Conservation (phyloP, 768 basidiomycete genomes). For the Russula emetica region DNA sequence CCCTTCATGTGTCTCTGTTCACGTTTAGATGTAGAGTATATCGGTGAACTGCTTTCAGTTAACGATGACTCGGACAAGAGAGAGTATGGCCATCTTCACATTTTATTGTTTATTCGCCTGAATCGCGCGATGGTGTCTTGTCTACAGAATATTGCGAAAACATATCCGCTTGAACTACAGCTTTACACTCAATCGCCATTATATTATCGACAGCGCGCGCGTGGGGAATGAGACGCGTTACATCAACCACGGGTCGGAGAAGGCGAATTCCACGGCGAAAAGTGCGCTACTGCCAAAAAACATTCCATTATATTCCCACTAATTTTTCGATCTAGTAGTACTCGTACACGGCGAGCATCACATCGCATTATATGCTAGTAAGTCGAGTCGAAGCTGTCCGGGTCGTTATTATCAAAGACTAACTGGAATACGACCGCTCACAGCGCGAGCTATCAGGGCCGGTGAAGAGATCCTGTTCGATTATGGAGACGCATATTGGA, state of each 20-base stretch:
- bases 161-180: constrained; percentile 59
- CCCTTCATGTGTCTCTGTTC: background rate
- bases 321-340: constrained; percentile 37
- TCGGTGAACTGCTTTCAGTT: constrained; percentile 56
- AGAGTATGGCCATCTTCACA: constrained; percentile 39
- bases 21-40: constrained; percentile 47
- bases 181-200: constrained; percentile 47
- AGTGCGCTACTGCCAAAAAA: constrained; percentile 36
- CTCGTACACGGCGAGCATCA: constrained; percentile 64
- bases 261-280: constrained; percentile 44
- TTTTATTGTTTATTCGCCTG: background rate
- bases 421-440: background rate
- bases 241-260: constrained; percentile 52
- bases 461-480: constrained; percentile 19
- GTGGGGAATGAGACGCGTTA: constrained; percentile 64
- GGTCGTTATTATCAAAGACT: background rate
- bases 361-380: constrained; percentile 59
- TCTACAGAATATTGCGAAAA: constrained; percentile 39
- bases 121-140: background rate
- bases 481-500: constrained; percentile 8
- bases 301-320: background rate
- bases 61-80: constrained; percentile 45
- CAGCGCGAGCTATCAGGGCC: constrained; percentile 4
- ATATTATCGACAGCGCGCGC: constrained; percentile 51
- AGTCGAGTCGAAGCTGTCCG: constrained; percentile 32